Evolutionary conservation across 495 filamentous ascomycete species (phyloP), one percentile per base, ranked within the genome.

Genomic region (Darksidea phi): DNA sequence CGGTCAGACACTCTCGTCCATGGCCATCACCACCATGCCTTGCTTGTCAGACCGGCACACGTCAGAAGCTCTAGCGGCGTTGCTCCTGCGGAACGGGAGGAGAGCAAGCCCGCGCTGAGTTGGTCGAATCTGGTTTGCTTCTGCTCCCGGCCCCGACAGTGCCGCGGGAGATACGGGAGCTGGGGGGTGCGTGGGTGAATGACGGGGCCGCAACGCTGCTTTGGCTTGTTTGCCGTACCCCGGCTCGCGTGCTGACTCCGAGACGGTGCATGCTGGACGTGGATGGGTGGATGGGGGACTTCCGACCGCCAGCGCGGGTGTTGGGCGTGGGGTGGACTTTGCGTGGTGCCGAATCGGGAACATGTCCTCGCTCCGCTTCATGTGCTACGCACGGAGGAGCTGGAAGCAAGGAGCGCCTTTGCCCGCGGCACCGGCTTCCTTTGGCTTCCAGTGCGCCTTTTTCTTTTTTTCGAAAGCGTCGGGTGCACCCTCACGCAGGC

Each of bases 261-360:
- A 18, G 48, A 51, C 59, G 43, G 15, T 48, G 57, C 37, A 48
- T 47, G 52, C 59, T 63, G 51, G 57, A 21, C 24, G 54, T 57
- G 46, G 51, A 45, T 63, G 52, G 59, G 38, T 49, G 34, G 52
- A 32, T 18, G 53, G 54, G 56, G 56, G 43, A 42, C 43, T 52
- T 52, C 24, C 58, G 54, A 53, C 45, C 13, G 20, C n/a, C 38
- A 26, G 42, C 10, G 56, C 23, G 62, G 38, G 63, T 17, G 32
- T n/a, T 32, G 57, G 57, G 63, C 63, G 63, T 66, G 63, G 63
- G 63, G 58, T 66, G 63, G 18, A 2, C 58, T 48, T 37, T 53
- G 58, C 57, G 41, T 13, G 36, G 18, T 17, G 45, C 53, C 55
- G 18, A 25, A 46, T 43, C 24, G 48, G 61, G 55, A 32, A 45